Evolutionary conservation across 768 basidiomycete genomes (phyloP).

Genomic region (Clavulina sp.): DNA sequence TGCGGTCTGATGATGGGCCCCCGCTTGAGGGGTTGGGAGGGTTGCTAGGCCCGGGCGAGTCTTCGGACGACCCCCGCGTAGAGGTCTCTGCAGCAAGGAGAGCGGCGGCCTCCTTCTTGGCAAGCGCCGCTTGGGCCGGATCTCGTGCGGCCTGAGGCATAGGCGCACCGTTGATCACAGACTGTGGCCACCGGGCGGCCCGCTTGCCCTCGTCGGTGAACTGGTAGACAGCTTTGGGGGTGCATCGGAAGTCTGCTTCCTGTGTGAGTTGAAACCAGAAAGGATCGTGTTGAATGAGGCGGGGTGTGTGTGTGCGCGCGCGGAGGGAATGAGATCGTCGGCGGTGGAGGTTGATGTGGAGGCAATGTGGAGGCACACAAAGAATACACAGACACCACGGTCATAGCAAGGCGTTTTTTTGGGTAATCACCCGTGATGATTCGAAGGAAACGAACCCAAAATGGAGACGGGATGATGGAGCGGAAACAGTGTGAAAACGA

Average conservation of each 20-base stretch:
- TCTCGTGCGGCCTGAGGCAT: conserved; percentile 2
- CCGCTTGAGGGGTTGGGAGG: conserved; percentile 15
- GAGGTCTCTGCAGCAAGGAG: conserved; percentile 33
- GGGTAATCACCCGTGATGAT: no score
- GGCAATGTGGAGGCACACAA: no score
- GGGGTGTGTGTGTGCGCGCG: neutral
- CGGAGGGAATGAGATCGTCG: no score
- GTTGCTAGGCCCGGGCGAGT: neutral
- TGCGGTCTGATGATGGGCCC: conserved; percentile 31
- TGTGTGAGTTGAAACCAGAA: neutral
- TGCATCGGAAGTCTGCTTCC: conserved; percentile 87
- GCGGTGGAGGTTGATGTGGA: no score
- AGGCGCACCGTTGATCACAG: conserved; percentile 28
- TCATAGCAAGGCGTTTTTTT: no score
- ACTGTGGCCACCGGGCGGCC: conserved; percentile 66
- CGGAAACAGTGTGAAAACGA: neutral
- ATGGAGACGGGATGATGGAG: neutral
- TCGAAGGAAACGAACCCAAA: neutral
- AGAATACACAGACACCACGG: no score
- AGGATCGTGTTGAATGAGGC: neutral
- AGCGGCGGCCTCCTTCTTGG: conserved; percentile 46
- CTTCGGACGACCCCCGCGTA: no score
- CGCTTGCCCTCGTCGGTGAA: conserved; percentile 83
- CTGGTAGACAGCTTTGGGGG: conserved; percentile 86
- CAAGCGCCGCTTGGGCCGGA: conserved; percentile 21